phyloP scores from a whole-genome alignment of 2,329 filamentous ascomycete genomes.

The Sarocladium oryzae region DNA sequence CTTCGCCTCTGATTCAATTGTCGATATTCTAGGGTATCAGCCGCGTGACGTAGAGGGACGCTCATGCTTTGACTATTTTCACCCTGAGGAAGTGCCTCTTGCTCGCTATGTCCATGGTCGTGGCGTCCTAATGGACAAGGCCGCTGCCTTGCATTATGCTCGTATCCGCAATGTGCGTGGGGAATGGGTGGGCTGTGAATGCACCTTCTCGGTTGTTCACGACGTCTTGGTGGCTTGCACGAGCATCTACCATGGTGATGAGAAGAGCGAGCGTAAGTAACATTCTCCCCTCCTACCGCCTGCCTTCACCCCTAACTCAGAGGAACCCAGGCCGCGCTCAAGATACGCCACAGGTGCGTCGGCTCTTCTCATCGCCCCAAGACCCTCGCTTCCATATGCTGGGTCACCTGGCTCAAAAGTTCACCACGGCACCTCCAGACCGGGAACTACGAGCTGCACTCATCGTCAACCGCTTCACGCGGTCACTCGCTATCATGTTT shows the following conservation, averaged over 20 bases:
- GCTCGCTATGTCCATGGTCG: conserved; percentile 67
- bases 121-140: conserved; percentile 73
- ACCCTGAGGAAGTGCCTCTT: conserved; percentile 71
- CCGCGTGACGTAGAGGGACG: conserved; percentile 69
- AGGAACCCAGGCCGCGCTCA: conserved; percentile 58
- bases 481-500: conserved; percentile 79
- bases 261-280: conserved; percentile 66
- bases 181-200: conserved; percentile 74
- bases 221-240: conserved; percentile 82
- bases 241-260: conserved; percentile 64
- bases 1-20: conserved; percentile 77
- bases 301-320: conserved; percentile 1
- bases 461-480: conserved; percentile 80
- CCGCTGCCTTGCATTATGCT: conserved; percentile 76
- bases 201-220: conserved; percentile 83
- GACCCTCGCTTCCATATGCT: conserved; percentile 89
- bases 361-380: conserved; percentile 72
- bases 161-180: conserved; percentile 62
- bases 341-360: conserved; percentile 71
- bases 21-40: conserved; percentile 74
- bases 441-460: conserved; percentile 78
- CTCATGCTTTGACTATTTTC: conserved; percentile 82
- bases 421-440: conserved; percentile 54
- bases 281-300: not conserved
- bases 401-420: conserved; percentile 77